Evolutionary conservation across 2,329 filamentous ascomycete species (phyloP).

Genomic region (Dichotomopilus funicola): DNA sequence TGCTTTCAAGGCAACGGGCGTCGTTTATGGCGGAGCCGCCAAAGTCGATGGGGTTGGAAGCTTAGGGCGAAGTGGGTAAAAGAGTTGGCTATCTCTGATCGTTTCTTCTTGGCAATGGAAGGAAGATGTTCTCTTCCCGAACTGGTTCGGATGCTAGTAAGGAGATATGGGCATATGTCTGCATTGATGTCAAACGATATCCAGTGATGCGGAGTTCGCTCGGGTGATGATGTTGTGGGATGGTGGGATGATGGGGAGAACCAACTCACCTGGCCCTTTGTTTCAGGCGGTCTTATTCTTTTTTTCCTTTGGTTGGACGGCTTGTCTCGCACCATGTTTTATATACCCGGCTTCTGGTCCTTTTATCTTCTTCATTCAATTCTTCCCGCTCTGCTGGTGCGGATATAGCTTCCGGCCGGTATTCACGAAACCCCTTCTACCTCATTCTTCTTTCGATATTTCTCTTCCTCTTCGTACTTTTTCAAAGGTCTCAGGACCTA

Average conservation of each 20-base stretch:
- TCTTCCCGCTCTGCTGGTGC: not conserved
- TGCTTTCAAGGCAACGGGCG: slow-evolving; percentile 23
- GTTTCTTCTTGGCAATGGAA: not conserved
- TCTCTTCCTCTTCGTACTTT: slow-evolving; percentile 17
- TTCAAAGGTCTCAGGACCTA: slow-evolving; percentile 8
- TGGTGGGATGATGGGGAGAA: not conserved
- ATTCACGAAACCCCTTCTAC: too few species aligned
- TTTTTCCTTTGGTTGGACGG: not conserved
- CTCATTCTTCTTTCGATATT: slow-evolving; percentile 9
- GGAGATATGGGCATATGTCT: too few species aligned
- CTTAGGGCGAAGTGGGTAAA: not conserved
- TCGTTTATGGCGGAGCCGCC: slow-evolving; percentile 22
- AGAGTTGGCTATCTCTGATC: not conserved
- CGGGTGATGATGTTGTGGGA: not conserved
- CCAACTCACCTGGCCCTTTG: not conserved
- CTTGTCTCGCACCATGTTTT: not conserved
- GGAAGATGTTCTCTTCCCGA: too few species aligned
- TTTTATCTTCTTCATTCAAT: not conserved
- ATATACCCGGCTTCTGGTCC: not conserved
- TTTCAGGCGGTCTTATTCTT: slow-evolving; percentile 15
- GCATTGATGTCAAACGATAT: too few species aligned
- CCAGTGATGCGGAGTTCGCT: not conserved
- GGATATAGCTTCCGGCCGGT: slow-evolving; percentile 1
- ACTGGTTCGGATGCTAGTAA: too few species aligned
- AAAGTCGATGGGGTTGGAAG: slow-evolving; percentile 24